Evolutionary conservation across 805 yeast genomes (phyloP).

Genomic region (Yarrowia osloensis): DNA sequence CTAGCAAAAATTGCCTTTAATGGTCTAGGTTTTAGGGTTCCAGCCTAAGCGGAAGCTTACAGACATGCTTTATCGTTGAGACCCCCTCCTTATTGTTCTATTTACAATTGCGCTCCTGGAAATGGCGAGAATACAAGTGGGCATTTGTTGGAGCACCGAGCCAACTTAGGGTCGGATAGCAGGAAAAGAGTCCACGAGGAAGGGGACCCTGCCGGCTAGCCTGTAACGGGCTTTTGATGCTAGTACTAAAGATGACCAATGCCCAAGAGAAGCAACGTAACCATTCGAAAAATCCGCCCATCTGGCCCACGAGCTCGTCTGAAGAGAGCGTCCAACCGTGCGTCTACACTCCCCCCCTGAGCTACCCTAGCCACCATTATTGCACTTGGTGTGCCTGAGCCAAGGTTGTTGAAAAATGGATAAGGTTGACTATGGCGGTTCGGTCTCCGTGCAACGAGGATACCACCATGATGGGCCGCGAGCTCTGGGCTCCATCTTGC

Average conservation of each 20-base stretch:
- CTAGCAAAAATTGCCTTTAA: conserved; percentile 13
- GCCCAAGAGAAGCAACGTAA: neutral
- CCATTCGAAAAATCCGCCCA: neutral
- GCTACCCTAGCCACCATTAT: conserved; percentile 20
- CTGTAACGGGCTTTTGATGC: neutral
- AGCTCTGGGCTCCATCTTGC: neutral
- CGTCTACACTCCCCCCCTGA: neutral
- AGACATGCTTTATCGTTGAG: neutral
- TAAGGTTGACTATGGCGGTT: conserved; percentile 21
- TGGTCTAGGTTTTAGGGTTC: conserved; percentile 17
- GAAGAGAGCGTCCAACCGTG: neutral
- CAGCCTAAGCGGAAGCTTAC: conserved; percentile 26
- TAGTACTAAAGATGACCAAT: conserved; percentile 21
- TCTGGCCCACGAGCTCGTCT: neutral
- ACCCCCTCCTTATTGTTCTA: conserved; percentile 9
- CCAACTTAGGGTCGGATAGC: conserved; percentile 19
- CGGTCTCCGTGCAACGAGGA: conserved; percentile 24
- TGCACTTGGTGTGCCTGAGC: conserved; percentile 9
- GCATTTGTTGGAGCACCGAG: conserved; percentile 5
- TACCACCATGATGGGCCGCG: neutral
- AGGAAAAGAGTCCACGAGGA: neutral
- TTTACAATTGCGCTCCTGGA: conserved; percentile 5
- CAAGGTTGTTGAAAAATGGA: conserved; percentile 16
- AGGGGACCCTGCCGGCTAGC: conserved; percentile 18
- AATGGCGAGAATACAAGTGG: conserved; percentile 26